phyloP scores from a whole-genome alignment of 108 stramenopile species.

The Chaetoceros tenuissimus region DNA sequence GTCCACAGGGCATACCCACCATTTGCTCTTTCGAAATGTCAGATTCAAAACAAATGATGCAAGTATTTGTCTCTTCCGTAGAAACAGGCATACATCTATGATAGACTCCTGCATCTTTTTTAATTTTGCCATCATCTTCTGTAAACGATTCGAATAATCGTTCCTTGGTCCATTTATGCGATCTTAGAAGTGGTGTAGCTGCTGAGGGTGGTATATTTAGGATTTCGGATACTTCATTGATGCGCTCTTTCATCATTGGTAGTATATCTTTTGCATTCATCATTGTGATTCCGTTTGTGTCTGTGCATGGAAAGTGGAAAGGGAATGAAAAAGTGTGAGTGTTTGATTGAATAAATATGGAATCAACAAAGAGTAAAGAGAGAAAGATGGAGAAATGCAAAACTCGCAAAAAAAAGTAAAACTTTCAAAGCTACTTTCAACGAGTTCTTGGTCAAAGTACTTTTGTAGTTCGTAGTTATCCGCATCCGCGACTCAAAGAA shows the following conservation, averaged over 20 bases:
- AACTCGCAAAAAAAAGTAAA: too few species aligned
- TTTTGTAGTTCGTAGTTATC: too few species aligned
- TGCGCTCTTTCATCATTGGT: conserved; percentile 56
- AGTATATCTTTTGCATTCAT: conserved; percentile 52
- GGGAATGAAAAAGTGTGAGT: too few species aligned
- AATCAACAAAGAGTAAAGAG: too few species aligned
- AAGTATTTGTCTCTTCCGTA: conserved; percentile 13
- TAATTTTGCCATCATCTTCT: conserved; percentile 49
- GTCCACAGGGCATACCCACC: conserved; percentile 88
- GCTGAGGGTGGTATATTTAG: conserved; percentile 70
- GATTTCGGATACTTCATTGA: conserved; percentile 70
- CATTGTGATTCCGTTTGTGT: conserved; percentile 74
- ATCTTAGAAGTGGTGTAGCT: conserved; percentile 81
- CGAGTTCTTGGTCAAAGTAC: too few species aligned
- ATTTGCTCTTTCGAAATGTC: conserved; percentile 38
- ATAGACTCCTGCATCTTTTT: conserved; percentile 67
- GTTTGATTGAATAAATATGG: too few species aligned
- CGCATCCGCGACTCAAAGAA: too few species aligned
- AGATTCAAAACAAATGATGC: conserved; percentile 87
- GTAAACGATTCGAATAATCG: conserved; percentile 78
- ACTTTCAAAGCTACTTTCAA: too few species aligned
- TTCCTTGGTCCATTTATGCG: conserved; percentile 91
- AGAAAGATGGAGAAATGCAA: too few species aligned
- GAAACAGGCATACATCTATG: conserved; percentile 19
- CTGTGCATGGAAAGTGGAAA: too few species aligned